These are phyloP conservation scores for Cadophora sp. DNA, from an alignment of 2,329 filamentous ascomycete genomes.

Conservation along the genomic window DNA sequence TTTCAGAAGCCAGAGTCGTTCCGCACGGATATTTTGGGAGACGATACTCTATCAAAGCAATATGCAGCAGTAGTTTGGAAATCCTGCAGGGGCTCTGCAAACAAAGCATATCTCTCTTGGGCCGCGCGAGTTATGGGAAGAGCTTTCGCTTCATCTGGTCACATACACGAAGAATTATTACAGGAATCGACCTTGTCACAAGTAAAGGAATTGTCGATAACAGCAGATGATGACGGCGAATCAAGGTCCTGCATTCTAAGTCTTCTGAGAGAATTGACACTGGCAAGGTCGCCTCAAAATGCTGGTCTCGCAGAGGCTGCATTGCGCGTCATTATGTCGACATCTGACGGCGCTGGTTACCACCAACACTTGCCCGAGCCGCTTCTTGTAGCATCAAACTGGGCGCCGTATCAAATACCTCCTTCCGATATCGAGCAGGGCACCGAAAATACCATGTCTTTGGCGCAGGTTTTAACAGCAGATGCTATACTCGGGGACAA, in stretches of 20 bases:
- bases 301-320: slow-evolving; percentile 68
- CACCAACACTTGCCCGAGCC: slow-evolving; percentile 60
- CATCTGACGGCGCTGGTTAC: slow-evolving; percentile 46
- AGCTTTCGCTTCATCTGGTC: slow-evolving; percentile 79
- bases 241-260: slow-evolving; percentile 70
- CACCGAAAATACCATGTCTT: slow-evolving; percentile 20
- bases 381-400: slow-evolving; percentile 61
- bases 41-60: slow-evolving; percentile 66
- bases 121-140: slow-evolving; percentile 83
- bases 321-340: slow-evolving; percentile 62
- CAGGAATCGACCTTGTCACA: slow-evolving; percentile 63
- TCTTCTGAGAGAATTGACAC: slow-evolving; percentile 66
- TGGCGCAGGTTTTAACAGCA: slow-evolving; percentile 28
- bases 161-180: slow-evolving; percentile 65
- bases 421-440: slow-evolving; percentile 53
- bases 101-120: slow-evolving; percentile 80
- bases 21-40: slow-evolving; percentile 70
- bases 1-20: slow-evolving; percentile 69
- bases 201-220: slow-evolving; percentile 46
- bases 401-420: slow-evolving; percentile 61
- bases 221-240: slow-evolving; percentile 47
- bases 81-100: slow-evolving; percentile 70
- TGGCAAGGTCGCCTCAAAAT: slow-evolving; percentile 60
- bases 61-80: slow-evolving; percentile 76
- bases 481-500: slow-evolving; percentile 50